Conservation (phyloP, 2,329 filamentous ascomycete species). For the Huntiella omanensis region DNA sequence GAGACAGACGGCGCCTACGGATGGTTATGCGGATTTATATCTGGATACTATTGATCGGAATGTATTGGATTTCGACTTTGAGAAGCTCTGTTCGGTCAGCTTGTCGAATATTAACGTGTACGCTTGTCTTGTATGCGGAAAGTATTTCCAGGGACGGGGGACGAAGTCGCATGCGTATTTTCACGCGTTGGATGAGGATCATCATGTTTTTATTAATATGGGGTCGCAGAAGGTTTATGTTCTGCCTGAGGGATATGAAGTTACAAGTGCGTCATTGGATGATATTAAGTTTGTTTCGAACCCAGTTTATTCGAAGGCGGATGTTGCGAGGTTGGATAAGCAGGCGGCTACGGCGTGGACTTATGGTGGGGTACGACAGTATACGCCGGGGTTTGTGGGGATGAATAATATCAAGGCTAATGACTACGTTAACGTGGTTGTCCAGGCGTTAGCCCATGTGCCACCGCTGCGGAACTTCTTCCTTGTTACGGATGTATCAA, state of each 20-base stretch:
- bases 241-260: conserved; percentile 90
- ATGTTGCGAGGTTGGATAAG: conserved; percentile 65
- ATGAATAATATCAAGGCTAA: conserved; percentile 99
- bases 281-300: conserved; percentile 98
- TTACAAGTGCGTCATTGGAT: conserved; percentile 81
- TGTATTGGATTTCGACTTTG: conserved; percentile 94
- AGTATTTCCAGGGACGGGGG: conserved; percentile 88
- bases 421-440: conserved; percentile 91
- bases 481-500: conserved; percentile 64
- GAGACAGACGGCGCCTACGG: conserved; percentile 60
- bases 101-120: conserved; percentile 98
- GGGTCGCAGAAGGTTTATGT: conserved; percentile 80
- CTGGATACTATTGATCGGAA: conserved; percentile 90
- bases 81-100: conserved; percentile 91
- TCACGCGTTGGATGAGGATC: conserved; percentile 82
- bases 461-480: conserved; percentile 78
- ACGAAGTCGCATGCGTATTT: conserved; percentile 94
- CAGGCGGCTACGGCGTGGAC: conserved; percentile 48
- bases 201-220: conserved; percentile 98
- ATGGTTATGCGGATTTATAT: conserved; percentile 88
- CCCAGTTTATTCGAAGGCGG: conserved; percentile 60
- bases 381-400: conserved; percentile 85
- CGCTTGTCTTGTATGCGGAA: conserved; percentile 91
- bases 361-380: conserved; percentile 54
- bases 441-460: conserved; percentile 82